Conservation (phyloP, 345 rosid genomes). For the Pelargonium nanum region DNA sequence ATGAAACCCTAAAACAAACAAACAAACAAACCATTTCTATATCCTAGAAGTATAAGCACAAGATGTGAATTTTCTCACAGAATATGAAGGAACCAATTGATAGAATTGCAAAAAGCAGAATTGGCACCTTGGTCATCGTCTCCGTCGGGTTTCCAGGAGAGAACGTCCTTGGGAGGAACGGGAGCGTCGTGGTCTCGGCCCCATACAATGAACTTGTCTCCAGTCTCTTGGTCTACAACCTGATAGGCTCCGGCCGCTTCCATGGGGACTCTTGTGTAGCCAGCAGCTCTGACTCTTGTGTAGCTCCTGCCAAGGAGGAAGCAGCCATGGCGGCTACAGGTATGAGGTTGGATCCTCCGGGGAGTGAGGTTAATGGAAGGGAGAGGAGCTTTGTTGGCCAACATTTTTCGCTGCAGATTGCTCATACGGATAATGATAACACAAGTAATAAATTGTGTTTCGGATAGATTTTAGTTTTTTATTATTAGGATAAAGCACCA, state of each 20-base stretch:
- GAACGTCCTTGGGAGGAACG: conserved; percentile 24
- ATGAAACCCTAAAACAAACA: neutral
- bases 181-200: conserved; percentile 23
- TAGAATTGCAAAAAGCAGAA: neutral
- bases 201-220: conserved; percentile 39
- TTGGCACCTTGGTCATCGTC: neutral
- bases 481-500: no score
- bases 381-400: neutral
- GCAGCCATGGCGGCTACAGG: neutral
- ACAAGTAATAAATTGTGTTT: no score
- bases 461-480: no score
- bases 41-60: neutral
- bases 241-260: conserved; percentile 30
- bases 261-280: conserved; percentile 27
- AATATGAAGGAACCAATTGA: neutral
- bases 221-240: conserved; percentile 30
- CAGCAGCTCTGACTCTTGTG: conserved; percentile 10
- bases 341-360: neutral
- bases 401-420: neutral
- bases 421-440: neutral
- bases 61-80: neutral
- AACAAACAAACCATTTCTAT: no score
- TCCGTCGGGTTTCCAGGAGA: conserved; percentile 17
- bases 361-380: neutral
- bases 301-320: neutral